Evolutionary conservation across 2,329 filamentous ascomycete species (phyloP).

Genomic region (Aspergillus sp.): DNA sequence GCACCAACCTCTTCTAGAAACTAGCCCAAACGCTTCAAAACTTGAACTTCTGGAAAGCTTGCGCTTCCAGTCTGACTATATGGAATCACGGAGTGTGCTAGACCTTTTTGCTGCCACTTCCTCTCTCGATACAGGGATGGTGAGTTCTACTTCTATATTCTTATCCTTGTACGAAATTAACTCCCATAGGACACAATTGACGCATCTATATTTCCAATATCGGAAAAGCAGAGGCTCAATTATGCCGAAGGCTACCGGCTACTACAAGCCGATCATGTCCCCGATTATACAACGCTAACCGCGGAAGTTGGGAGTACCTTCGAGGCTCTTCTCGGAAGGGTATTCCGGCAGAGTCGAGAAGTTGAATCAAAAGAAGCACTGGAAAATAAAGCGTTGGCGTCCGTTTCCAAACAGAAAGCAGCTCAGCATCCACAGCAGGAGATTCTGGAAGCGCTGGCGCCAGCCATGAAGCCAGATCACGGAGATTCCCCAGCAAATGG

Average conservation of each 20-base stretch:
- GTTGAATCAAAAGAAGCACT: slow-evolving; percentile 25
- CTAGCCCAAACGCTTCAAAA: slow-evolving; percentile 13
- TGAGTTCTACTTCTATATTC: slow-evolving; percentile 16
- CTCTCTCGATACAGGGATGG: slow-evolving; percentile 28
- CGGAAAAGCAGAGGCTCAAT: slow-evolving; percentile 53
- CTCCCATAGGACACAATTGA: slow-evolving; percentile 56
- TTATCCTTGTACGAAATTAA: slow-evolving; percentile 15
- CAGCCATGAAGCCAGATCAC: slow-evolving; percentile 46
- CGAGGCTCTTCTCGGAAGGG: slow-evolving; percentile 28
- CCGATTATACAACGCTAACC: slow-evolving; percentile 45
- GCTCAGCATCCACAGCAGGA: slow-evolving; percentile 33
- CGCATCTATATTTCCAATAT: slow-evolving; percentile 59
- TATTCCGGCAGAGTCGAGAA: slow-evolving; percentile 19
- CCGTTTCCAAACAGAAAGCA: slow-evolving; percentile 17
- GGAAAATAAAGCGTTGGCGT: slow-evolving; percentile 32
- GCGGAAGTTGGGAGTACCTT: slow-evolving; percentile 35
- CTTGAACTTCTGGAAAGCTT: slow-evolving; percentile 28
- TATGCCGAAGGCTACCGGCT: slow-evolving; percentile 56
- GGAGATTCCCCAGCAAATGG: slow-evolving; percentile 32
- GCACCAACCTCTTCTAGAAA: slow-evolving; percentile 2
- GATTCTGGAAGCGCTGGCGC: slow-evolving; percentile 52
- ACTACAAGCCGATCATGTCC: slow-evolving; percentile 51
- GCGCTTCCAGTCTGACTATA: slow-evolving; percentile 27
- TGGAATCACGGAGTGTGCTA: slow-evolving; percentile 37
- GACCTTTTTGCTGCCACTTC: slow-evolving; percentile 34